Conservation (phyloP, 2,329 filamentous ascomycete genomes). For the Geosmithia flava region DNA sequence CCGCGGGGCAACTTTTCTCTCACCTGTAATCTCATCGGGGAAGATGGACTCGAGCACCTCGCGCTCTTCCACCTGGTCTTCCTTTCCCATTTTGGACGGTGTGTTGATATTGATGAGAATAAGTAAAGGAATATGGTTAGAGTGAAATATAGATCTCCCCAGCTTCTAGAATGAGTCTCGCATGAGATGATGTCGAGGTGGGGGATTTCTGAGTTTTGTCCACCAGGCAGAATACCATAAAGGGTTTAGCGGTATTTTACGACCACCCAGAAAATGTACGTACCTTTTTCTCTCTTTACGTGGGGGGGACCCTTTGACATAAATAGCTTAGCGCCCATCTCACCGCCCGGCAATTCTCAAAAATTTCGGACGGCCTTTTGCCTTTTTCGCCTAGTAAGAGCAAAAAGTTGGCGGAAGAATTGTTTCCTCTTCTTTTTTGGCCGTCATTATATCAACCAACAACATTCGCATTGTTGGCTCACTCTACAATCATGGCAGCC, state of each 20-base stretch:
- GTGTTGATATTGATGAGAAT: background rate
- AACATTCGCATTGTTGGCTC: background rate
- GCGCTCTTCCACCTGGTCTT: conserved; percentile 91
- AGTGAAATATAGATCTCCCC: background rate
- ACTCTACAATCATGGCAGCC: conserved; percentile 27
- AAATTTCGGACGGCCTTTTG: conserved; percentile 6
- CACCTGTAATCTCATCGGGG: conserved; percentile 91
- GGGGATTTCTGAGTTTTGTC: background rate
- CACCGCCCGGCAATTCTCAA: conserved; percentile 23
- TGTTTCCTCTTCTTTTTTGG: background rate
- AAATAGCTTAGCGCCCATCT: conserved; percentile 9
- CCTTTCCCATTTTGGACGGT: conserved; percentile 42
- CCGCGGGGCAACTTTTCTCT: conserved; percentile 3
- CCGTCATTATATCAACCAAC: background rate
- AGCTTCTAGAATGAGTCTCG: background rate
- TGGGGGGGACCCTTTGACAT: background rate
- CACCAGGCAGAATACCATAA: background rate
- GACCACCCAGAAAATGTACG: background rate
- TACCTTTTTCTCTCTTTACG: conserved; percentile 3
- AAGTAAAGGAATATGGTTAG: background rate
- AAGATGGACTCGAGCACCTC: conserved; percentile 98
- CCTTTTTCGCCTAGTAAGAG: background rate
- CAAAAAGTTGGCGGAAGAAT: too few relatives aligned
- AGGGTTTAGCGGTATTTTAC: background rate
- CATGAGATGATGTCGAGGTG: background rate